These are phyloP conservation scores for Paragyromitra xinjiangensis DNA, from an alignment of 495 filamentous ascomycete genomes.

Conservation along the genomic window DNA sequence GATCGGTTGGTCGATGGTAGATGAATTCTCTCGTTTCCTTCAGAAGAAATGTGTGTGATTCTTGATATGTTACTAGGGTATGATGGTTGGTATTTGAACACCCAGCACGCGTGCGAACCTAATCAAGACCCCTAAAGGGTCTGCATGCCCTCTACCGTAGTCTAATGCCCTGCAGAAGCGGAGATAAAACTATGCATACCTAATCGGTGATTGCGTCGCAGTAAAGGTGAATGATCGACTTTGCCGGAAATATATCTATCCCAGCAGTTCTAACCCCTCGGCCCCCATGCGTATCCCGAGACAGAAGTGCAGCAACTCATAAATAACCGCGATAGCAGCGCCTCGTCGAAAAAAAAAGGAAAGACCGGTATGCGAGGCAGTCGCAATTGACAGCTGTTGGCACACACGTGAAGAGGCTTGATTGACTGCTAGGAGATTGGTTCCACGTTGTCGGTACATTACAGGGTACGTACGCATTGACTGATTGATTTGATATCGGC, in stretches of 20 bases:
- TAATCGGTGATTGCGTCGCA: conserved; percentile 3
- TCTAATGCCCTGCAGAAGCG: not conserved
- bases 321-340: conserved; percentile 35
- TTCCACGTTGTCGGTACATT: conserved; percentile 21
- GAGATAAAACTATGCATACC: not conserved
- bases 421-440: conserved; percentile 4
- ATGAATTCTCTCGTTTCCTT: conserved; percentile 1
- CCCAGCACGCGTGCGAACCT: not conserved
- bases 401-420: conserved; percentile 1
- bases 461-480: conserved; percentile 1
- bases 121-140: not conserved
- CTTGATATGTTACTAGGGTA: conserved; percentile 13
- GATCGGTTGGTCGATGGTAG: conserved; percentile 11
- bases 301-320: not conserved
- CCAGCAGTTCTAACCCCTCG: not conserved
- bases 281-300: conserved; percentile 10
- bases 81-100: not conserved
- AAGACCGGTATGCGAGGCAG: conserved; percentile 22
- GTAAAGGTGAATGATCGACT: conserved; percentile 17
- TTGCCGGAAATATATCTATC: conserved; percentile 2
- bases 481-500: conserved; percentile 9
- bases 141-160: not conserved
- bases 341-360: not conserved
- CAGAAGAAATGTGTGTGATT: conserved; percentile 1
- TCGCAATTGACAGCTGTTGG: conserved; percentile 1